These are phyloP conservation scores for Chalciporus pseudorubinellus DNA, from an alignment of 768 basidiomycete genomes.

Conservation along the genomic window DNA sequence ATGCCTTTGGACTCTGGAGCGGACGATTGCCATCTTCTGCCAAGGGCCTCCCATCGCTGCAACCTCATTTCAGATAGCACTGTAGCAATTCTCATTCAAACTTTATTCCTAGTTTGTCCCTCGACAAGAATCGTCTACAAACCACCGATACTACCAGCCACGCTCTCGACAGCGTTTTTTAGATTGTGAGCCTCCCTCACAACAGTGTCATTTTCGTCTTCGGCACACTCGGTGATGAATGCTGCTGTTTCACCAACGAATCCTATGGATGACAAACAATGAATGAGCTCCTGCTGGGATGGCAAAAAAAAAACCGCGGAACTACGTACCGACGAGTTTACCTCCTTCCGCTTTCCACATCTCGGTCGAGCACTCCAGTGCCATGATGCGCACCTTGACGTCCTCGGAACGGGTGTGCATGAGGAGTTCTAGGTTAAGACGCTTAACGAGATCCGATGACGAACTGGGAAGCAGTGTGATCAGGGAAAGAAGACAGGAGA, in stretches of 20 bases:
- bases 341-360: conserved; percentile 78
- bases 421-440: conserved; percentile 77
- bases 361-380: conserved; percentile 63
- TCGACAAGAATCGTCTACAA: conserved; percentile 11
- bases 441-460: conserved; percentile 55
- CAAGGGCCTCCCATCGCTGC: no score
- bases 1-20: no score
- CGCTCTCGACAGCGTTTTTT: conserved; percentile 68
- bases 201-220: conserved; percentile 86
- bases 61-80: no score
- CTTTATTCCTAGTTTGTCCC: no score
- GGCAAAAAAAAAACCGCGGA: not conserved
- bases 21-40: no score
- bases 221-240: conserved; percentile 83
- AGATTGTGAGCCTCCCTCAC: conserved; percentile 65
- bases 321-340: conserved; percentile 63
- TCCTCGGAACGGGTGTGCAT: conserved; percentile 91
- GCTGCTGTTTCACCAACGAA: conserved; percentile 79
- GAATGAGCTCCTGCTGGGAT: not conserved
- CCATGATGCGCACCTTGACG: conserved; percentile 60
- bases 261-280: conserved; percentile 41
- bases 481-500: conserved; percentile 20
- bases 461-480: conserved; percentile 14
- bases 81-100: no score
- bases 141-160: conserved; percentile 56